Conservation (phyloP, 208 protist species). For the Jaenimonas drosophilae region DNA sequence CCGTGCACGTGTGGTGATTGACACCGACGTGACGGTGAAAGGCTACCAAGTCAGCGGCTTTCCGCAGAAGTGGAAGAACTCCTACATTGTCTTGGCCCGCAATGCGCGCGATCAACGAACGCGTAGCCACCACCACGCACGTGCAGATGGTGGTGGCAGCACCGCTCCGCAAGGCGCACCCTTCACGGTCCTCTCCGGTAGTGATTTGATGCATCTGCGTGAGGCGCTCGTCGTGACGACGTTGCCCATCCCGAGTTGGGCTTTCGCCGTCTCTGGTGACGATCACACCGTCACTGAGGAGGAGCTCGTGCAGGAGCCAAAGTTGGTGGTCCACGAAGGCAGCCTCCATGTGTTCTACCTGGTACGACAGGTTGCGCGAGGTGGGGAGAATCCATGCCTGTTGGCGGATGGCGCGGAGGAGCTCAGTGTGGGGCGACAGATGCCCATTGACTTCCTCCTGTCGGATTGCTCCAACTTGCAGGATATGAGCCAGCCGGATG, state of each 20-base stretch:
- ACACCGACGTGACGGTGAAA: conserved; percentile 41
- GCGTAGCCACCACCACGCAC: too few species aligned
- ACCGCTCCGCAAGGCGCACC: neutral
- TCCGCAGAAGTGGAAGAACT: conserved; percentile 22
- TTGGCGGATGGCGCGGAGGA: neutral
- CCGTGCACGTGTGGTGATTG: conserved; percentile 18
- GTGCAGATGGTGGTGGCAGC: too few species aligned
- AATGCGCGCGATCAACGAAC: conserved; percentile 6
- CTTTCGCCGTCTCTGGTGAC: conserved; percentile 14
- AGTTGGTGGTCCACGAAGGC: conserved; percentile 17
- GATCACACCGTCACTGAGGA: conserved; percentile 13
- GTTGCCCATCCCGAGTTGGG: conserved; percentile 39
- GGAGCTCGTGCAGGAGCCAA: conserved; percentile 14
- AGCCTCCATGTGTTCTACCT: conserved; percentile 48
- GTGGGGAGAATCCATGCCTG: neutral
- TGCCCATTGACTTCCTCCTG: too few species aligned
- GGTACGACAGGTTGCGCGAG: conserved; percentile 6
- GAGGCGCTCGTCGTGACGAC: conserved; percentile 6
- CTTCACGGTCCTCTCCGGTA: conserved; percentile 27
- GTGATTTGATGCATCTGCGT: conserved; percentile 13
- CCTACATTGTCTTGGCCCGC: conserved; percentile 16
- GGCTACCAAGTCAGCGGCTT: conserved; percentile 28
- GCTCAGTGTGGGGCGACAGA: too few species aligned
- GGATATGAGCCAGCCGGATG: too few species aligned
- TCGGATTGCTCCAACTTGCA: too few species aligned